Percentiles rank a stretch among this genome's conserved stretches.
These are phyloP conservation scores for Schizochytrium sp. DNA, from an alignment of 108 stramenopile genomes.

Conservation along the genomic window DNA sequence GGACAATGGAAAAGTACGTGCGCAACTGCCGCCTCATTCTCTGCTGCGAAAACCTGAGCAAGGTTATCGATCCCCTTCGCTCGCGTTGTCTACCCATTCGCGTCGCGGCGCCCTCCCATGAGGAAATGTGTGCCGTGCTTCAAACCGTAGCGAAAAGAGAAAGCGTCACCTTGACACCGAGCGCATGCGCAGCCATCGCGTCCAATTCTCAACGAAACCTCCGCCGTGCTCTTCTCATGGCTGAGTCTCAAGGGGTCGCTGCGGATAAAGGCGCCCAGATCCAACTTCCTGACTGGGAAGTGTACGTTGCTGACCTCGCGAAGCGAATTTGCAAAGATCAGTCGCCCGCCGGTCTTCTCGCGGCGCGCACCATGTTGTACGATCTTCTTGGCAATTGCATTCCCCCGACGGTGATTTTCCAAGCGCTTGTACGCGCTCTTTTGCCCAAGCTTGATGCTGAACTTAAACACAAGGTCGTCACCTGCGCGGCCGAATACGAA, in stretches of 20 bases:
- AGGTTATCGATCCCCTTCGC: constrained; percentile 89
- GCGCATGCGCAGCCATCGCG: constrained; percentile 66
- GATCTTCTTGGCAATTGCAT: constrained; percentile 94
- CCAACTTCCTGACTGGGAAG: constrained; percentile 76
- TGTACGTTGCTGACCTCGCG: constrained; percentile 80
- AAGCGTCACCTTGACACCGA: constrained; percentile 54
- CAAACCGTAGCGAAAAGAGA: constrained; percentile 67
- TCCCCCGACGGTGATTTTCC: constrained; percentile 82
- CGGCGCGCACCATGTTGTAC: constrained; percentile 79
- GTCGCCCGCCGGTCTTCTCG: constrained; percentile 16
- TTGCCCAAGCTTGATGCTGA: constrained; percentile 68
- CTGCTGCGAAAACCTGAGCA: constrained; percentile 70
- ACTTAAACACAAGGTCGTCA: constrained; percentile 73
- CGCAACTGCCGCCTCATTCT: constrained; percentile 84
- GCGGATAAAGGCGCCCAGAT: not conserved
- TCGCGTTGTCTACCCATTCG: constrained; percentile 87
- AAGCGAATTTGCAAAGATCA: constrained; percentile 36
- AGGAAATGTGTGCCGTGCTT: constrained; percentile 62
- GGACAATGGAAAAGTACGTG: constrained; percentile 97
- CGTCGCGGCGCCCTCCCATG: constrained; percentile 65
- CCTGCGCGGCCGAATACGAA: constrained; percentile 94
- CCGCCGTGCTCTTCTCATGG: constrained; percentile 88
- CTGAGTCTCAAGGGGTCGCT: constrained; percentile 61
- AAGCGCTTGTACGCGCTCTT: constrained; percentile 72
- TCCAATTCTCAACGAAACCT: constrained; percentile 72